These are phyloP conservation scores for Fraxinus velutina DNA, from an alignment of 305 asterid genomes.

Conservation along the genomic window DNA sequence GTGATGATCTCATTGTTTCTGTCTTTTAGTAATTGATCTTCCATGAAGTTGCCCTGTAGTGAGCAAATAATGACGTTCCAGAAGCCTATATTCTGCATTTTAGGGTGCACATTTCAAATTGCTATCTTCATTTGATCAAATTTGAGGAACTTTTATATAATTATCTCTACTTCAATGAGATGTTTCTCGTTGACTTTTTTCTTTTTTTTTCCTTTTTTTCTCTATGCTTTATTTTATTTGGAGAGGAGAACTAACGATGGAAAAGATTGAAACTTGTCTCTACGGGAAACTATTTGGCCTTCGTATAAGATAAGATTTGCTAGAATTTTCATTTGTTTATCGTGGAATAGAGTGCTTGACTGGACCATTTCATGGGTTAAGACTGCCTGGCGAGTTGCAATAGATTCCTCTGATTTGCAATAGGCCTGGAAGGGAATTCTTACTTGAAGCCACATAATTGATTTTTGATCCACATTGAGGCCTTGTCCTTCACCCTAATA, in stretches of 20 bases:
- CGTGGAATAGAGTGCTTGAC: background rate
- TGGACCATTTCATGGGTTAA: background rate
- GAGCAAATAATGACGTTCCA: background rate
- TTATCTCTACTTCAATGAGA: background rate
- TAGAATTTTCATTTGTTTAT: background rate
- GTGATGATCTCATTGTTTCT: background rate
- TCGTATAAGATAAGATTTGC: background rate
- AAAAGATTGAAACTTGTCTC: background rate
- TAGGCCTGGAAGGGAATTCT: background rate
- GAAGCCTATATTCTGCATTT: background rate
- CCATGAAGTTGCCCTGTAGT: background rate
- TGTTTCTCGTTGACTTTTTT: background rate
- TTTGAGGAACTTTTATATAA: background rate
- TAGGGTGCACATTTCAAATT: background rate
- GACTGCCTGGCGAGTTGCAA: background rate
- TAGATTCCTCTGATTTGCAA: background rate
- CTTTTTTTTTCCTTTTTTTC: background rate
- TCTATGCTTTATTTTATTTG: background rate
- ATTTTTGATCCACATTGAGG: constrained; percentile 5
- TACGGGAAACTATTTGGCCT: background rate
- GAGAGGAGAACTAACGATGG: background rate
- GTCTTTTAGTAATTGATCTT: background rate
- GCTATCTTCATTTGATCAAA: background rate
- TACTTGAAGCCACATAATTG: background rate
- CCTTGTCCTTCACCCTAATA: background rate